These are phyloP conservation scores for Phytomonas sp. DNA, from an alignment of 208 protist genomes.

Conservation along the genomic window DNA sequence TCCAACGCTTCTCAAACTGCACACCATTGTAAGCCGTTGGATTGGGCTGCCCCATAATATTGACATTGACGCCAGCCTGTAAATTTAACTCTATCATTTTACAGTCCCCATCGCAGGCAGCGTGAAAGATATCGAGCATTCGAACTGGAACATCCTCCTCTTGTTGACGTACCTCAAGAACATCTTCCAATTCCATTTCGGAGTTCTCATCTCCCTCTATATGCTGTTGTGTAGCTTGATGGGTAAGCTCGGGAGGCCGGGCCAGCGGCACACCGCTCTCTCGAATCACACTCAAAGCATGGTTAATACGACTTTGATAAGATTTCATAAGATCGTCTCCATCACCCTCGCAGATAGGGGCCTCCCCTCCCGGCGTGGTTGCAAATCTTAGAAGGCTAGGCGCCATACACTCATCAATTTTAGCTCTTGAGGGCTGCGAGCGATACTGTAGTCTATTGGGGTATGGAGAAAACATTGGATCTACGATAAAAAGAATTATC, in stretches of 20 bases:
- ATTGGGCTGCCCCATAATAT: slow-evolving; percentile 62
- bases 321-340: not conserved
- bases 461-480: not conserved
- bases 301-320: not conserved
- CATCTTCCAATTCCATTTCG: not conserved
- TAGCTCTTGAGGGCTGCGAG: not conserved
- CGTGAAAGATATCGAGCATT: slow-evolving; percentile 50
- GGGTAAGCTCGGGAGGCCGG: not conserved
- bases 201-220: not conserved
- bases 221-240: not conserved
- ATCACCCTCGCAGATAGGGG: not conserved
- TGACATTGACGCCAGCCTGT: slow-evolving; percentile 18
- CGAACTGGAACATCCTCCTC: not conserved
- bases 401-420: not conserved
- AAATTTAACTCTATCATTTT: slow-evolving; percentile 26
- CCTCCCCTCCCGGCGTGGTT: not conserved
- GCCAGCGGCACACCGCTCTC: not conserved
- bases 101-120: slow-evolving; percentile 73
- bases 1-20: slow-evolving; percentile 66
- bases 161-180: not conserved
- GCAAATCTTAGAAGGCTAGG: not conserved
- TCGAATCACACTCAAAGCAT: not conserved
- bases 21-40: slow-evolving; percentile 44
- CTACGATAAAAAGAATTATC: not conserved
- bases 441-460: slow-evolving; percentile 1